A percentile compares a stretch with the other conserved stretches of the same genome.
These are phyloP conservation scores for Salicornia ramosissima DNA, from an alignment of 148 eudicot species.

Conservation along the genomic window DNA sequence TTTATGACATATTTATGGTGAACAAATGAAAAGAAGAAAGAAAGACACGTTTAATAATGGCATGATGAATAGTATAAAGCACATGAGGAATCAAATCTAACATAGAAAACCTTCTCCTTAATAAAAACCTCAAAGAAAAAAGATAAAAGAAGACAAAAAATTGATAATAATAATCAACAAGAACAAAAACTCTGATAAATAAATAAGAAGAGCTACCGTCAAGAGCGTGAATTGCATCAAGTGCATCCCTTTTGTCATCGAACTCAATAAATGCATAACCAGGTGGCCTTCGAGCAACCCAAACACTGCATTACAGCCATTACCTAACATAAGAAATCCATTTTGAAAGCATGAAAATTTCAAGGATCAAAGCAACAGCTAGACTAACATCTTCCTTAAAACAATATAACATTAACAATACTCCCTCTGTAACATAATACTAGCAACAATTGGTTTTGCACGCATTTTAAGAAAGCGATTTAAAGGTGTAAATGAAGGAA, in stretches of 20 bases:
- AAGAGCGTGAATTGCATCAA: constrained; percentile 61
- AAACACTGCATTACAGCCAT: constrained; percentile 54
- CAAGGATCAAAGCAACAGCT: neutral
- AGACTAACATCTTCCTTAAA: too few species aligned
- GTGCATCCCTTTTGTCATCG: constrained; percentile 82
- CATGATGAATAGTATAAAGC: neutral
- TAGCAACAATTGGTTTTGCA: too few species aligned
- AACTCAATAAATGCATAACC: constrained; percentile 87
- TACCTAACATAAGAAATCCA: neutral
- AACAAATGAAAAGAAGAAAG: neutral
- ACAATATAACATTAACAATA: neutral
- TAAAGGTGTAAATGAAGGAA: too few species aligned
- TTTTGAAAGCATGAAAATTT: neutral
- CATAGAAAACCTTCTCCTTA: too few species aligned
- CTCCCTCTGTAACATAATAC: too few species aligned
- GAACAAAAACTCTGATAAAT: neutral
- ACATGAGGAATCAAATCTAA: neutral
- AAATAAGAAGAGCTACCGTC: constrained; percentile 43
- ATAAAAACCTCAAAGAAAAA: too few species aligned
- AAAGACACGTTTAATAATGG: neutral
- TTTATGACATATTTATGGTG: neutral
- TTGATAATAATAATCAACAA: neutral
- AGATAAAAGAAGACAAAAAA: neutral
- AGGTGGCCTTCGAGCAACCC: constrained; percentile 94
- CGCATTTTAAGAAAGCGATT: too few species aligned